Conservation (phyloP, 176 grass and related monocot species). For the Echinochloa phyllopogon region DNA sequence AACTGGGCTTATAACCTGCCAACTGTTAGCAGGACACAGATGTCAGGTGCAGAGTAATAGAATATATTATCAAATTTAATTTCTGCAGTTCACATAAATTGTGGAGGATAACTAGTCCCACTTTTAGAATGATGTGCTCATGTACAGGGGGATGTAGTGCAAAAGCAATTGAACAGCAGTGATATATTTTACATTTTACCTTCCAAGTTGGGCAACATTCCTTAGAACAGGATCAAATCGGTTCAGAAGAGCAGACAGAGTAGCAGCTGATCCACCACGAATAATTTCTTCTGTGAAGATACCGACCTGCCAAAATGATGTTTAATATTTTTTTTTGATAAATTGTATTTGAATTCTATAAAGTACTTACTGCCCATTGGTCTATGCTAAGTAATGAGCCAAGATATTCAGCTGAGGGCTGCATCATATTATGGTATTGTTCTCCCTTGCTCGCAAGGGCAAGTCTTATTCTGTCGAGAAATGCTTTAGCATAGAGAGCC, state of each 20-base stretch:
- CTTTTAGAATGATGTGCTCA: conserved; percentile 13
- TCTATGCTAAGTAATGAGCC: conserved; percentile 87
- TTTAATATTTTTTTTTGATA: conserved; percentile 31
- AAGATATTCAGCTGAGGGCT: conserved; percentile 95
- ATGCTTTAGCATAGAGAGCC: conserved; percentile 94
- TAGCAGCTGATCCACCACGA: conserved; percentile 93
- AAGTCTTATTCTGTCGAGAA: conserved; percentile 93
- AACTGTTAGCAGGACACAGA: conserved; percentile 59
- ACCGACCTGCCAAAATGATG: conserved; percentile 55
- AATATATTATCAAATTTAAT: conserved; percentile 37
- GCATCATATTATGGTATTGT: conserved; percentile 81
- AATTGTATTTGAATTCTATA: conserved; percentile 38
- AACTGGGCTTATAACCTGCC: conserved; percentile 96
- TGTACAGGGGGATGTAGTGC: not conserved
- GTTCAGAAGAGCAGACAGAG: conserved; percentile 93
- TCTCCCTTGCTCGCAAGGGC: conserved; percentile 89
- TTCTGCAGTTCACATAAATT: conserved; percentile 1
- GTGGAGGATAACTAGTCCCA: not conserved
- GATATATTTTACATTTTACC: conserved; percentile 55
- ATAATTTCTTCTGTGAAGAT: conserved; percentile 99
- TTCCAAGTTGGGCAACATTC: conserved; percentile 84
- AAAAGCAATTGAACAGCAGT: not conserved
- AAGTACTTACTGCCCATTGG: conserved; percentile 73
- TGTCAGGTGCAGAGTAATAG: conserved; percentile 39
- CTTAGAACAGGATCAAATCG: conserved; percentile 95